These are phyloP conservation scores for Linum tenue DNA, from an alignment of 345 rosid genomes.

Conservation along the genomic window DNA sequence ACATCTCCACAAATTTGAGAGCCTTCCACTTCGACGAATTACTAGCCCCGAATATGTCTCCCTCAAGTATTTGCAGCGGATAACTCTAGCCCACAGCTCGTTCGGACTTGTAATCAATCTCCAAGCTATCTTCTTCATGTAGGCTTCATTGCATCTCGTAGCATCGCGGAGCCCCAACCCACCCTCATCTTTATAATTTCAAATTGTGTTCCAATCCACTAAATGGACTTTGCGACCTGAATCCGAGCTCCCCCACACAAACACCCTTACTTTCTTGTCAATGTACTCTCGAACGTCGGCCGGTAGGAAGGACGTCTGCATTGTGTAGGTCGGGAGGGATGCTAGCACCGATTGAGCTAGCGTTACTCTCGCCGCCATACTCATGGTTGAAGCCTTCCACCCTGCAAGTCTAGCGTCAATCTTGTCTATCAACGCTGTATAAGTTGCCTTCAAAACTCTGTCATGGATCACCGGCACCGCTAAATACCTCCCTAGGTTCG, in stretches of 20 bases:
- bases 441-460: background rate
- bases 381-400: background rate
- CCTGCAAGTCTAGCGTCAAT: background rate
- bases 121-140: background rate
- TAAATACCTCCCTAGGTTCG: background rate
- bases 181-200: background rate
- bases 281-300: background rate
- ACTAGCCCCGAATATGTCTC: background rate
- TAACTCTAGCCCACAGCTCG: background rate
- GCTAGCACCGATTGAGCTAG: background rate
- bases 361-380: background rate
- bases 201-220: background rate
- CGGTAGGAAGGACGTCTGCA: background rate
- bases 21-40: background rate
- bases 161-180: background rate
- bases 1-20: background rate
- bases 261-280: background rate
- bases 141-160: background rate
- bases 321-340: background rate
- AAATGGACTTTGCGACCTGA: background rate
- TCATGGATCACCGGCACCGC: background rate
- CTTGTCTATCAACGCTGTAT: background rate
- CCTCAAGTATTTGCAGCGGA: background rate
- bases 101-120: background rate
- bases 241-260: background rate